A percentile compares a stretch with the other conserved stretches of the same genome.
These are phyloP conservation scores for Keithomyces neogunnii DNA, from an alignment of 2,329 filamentous ascomycete species.

Conservation along the genomic window DNA sequence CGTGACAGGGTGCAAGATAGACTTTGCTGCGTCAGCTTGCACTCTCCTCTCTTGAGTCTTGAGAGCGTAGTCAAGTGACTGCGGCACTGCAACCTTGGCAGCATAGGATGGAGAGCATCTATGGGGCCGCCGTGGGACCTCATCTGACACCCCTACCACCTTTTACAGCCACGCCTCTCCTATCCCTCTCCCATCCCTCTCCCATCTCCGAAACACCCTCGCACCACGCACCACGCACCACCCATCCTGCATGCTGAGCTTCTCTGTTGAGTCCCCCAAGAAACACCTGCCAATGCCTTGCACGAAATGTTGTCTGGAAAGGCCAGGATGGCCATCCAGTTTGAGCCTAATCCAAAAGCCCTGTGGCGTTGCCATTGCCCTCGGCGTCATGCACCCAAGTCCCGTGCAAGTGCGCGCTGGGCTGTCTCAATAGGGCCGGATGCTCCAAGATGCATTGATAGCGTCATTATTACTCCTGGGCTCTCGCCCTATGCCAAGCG, in stretches of 20 bases:
- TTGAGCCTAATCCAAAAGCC: not conserved
- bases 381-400: constrained; percentile 6
- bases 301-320: not conserved
- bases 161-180: not conserved
- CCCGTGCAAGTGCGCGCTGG: constrained; percentile 6
- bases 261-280: not conserved
- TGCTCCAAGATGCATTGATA: not conserved
- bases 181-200: not conserved
- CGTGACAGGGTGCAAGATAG: constrained; percentile 1
- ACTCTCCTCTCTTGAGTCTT: not conserved
- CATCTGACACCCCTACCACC: constrained; percentile 1
- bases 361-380: not conserved
- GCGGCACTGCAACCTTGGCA: not conserved
- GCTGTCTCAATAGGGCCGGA: constrained; percentile 1
- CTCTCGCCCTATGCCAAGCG: not conserved
- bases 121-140: not conserved
- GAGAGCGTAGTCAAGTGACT: not conserved
- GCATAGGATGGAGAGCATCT: not conserved
- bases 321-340: not conserved
- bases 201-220: not conserved
- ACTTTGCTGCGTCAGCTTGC: not conserved
- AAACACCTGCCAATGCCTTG: not conserved
- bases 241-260: not conserved
- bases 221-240: not conserved
- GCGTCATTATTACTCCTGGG: not conserved